Percentiles rank a stretch among this genome's conserved stretches.
phyloP scores from a whole-genome alignment of 305 asterid species.

The Solanum chacoense region DNA sequence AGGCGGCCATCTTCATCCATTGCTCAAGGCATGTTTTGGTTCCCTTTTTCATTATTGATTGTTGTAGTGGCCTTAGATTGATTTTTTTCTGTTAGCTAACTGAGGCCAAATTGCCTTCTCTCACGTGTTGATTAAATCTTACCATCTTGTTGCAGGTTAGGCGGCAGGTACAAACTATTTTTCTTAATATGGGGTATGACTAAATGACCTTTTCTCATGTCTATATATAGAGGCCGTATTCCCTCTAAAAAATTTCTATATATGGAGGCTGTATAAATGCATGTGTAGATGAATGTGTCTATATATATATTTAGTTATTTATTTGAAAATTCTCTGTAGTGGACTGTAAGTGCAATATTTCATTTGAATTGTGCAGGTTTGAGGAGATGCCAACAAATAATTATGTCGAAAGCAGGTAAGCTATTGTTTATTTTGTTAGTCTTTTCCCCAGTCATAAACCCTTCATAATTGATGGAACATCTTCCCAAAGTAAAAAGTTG shows the following conservation, averaged over 20 bases:
- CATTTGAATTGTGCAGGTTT: conserved; percentile 44
- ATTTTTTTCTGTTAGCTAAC: background rate
- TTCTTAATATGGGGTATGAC: conserved; percentile 86
- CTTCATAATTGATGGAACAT: background rate
- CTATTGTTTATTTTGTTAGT: conserved; percentile 1
- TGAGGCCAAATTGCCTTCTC: background rate
- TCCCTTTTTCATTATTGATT: background rate
- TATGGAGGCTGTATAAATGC: background rate
- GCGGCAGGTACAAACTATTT: conserved; percentile 76
- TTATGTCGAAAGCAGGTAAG: conserved; percentile 89
- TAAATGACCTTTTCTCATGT: background rate
- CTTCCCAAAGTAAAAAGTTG: background rate
- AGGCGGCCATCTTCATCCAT: conserved; percentile 90
- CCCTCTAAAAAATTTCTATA: background rate
- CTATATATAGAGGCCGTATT: background rate
- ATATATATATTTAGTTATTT: background rate
- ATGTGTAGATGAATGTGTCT: background rate
- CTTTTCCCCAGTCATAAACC: background rate
- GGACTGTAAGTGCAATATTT: background rate
- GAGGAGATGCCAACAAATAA: conserved; percentile 97
- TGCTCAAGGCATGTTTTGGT: conserved; percentile 52
- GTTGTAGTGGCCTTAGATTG: background rate
- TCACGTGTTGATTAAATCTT: background rate
- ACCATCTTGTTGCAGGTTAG: conserved; percentile 44
- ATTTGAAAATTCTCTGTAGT: background rate